Base-by-base conservation (phyloP, 306 rosid species). In the Vachellia collinsii region DNA sequence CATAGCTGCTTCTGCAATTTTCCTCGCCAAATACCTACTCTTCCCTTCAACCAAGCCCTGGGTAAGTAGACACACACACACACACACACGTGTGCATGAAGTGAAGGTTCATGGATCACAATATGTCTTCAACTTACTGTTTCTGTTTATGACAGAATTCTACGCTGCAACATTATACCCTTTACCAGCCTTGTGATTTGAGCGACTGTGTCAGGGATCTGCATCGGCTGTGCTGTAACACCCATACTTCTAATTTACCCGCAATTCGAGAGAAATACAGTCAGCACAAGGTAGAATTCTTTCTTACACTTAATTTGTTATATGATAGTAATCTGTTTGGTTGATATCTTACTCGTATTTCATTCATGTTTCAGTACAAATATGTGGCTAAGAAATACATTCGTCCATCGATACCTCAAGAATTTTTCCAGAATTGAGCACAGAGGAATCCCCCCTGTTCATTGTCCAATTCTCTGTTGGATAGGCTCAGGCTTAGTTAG, bases 1-100 rank as follows among this genome's bases (percentile, higher is more conserved):
- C 1, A 44, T 90, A 22, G 98, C 99, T 34, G 98, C 97, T 44
- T 90, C 99, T 9, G 92, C 98, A 4, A 92, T 95, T 70, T 95
- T 95, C 91, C 81, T 95, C 77, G 97, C 97, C 46, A 91, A 85
- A 42, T 95, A 85, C 70, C 64, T 93, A 7, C 92, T 92, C 59
- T 46, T 37, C 68, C 98, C 99, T 25, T 80, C 92, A 14, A 84
- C 77, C 77, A 93, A 84, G 88, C 99, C 98, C 69, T 95, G 99
- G 99, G 99, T 29, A 29, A 29, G 2, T 29, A 29, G 1, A 29
- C 34, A 29, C 34, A 29, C 34, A 29, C 34, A 29, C 34, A 29
- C 34, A 29, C 34, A 29, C 34, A 29, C 34, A 29, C 34, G 34
- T 29, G 34, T 29, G 34, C 34, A 29, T 29, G 34, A 29, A 29